Percentiles rank a stretch among this genome's conserved stretches.
Conservation (phyloP, 2,329 filamentous ascomycete species). For the Dendryphion nanum region DNA sequence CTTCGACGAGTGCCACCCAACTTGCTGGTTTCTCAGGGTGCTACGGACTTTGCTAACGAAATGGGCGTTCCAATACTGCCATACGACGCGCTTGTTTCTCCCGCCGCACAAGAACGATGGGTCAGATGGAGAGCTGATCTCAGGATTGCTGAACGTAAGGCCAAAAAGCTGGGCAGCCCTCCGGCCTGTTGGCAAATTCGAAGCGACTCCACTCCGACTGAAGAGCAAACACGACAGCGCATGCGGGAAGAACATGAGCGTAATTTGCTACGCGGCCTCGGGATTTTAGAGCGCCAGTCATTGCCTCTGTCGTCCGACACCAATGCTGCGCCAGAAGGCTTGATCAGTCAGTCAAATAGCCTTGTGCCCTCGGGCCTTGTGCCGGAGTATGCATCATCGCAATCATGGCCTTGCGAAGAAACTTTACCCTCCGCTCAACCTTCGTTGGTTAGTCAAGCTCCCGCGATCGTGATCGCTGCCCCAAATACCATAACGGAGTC, state of each 20-base stretch:
- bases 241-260: constrained; percentile 40
- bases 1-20: constrained; percentile 90
- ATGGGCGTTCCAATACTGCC: constrained; percentile 72
- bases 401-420: constrained; percentile 18
- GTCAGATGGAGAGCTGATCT: constrained; percentile 74
- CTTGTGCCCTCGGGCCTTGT: constrained; percentile 12
- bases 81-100: constrained; percentile 77
- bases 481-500: constrained; percentile 27
- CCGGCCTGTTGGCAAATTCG: constrained; percentile 27
- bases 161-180: constrained; percentile 26
- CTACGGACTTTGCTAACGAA: constrained; percentile 79
- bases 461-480: background rate
- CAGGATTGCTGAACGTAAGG: constrained; percentile 56
- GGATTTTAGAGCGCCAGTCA: constrained; percentile 8
- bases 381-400: constrained; percentile 16
- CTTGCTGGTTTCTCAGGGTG: constrained; percentile 81
- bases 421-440: constrained; percentile 14
- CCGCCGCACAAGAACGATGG: constrained; percentile 75
- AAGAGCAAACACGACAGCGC: constrained; percentile 31
- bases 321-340: constrained; percentile 7
- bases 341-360: constrained; percentile 13
- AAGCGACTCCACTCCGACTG: constrained; percentile 18
- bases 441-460: constrained; percentile 7
- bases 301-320: constrained; percentile 26
- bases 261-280: constrained; percentile 21